phyloP scores from a whole-genome alignment of 805 yeast genomes.

The Myxozyma kluyveri region DNA sequence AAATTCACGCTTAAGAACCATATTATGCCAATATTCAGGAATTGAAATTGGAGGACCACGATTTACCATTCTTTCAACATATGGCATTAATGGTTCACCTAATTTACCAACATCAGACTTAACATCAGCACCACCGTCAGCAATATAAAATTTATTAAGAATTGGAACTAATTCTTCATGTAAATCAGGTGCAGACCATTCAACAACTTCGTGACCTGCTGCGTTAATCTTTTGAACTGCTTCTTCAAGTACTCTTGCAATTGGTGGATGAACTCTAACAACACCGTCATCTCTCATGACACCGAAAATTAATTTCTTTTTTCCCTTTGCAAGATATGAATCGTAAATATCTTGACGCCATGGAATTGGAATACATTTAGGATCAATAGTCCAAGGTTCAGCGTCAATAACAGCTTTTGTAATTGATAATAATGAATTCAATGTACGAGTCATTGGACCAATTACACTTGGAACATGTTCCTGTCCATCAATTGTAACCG shows the following conservation, averaged over 20 bases:
- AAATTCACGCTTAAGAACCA: conserved; percentile 36
- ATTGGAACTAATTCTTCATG: conserved; percentile 40
- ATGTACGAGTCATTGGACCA: conserved; percentile 48
- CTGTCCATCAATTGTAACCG: conserved; percentile 49
- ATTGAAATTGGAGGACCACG: conserved; percentile 39
- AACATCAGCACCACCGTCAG: conserved; percentile 47
- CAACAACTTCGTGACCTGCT: conserved; percentile 56
- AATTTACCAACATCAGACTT: conserved; percentile 37
- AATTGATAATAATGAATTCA: conserved; percentile 44
- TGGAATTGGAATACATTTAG: conserved; percentile 50
- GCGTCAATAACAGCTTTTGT: conserved; percentile 42
- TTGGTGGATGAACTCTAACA: conserved; percentile 56
- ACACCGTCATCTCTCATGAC: conserved; percentile 46
- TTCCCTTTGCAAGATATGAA: conserved; percentile 23
- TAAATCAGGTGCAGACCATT: conserved; percentile 44
- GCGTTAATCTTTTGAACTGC: conserved; percentile 53
- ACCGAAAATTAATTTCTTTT: conserved; percentile 48
- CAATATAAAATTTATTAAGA: conserved; percentile 42
- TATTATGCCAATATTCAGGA: conserved; percentile 39
- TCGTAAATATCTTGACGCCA: conserved; percentile 43
- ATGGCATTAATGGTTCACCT: conserved; percentile 48
- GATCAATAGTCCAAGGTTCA: conserved; percentile 51
- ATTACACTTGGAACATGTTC: conserved; percentile 52
- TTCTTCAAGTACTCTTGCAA: conserved; percentile 50
- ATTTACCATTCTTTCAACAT: conserved; percentile 41